phyloP scores from a whole-genome alignment of 345 rosid genomes.

The Syzygium grande region DNA sequence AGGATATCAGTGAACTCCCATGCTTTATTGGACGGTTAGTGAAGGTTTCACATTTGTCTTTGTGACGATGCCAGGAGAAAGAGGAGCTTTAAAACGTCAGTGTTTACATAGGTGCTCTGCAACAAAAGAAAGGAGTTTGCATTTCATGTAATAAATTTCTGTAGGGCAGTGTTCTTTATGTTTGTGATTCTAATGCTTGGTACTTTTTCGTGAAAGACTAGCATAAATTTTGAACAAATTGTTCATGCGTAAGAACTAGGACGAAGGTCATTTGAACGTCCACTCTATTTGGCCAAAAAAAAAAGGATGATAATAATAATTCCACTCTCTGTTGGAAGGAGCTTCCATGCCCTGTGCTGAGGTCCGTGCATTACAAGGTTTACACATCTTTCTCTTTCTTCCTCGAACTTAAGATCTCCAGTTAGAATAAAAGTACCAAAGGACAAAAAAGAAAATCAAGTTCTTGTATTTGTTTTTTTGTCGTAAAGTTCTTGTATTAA shows the following conservation, averaged over 20 bases:
- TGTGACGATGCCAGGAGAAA: background rate
- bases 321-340: background rate
- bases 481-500: background rate
- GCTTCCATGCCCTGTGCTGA: background rate
- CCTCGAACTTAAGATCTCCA: background rate
- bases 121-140: no score
- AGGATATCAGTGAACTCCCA: background rate
- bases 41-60: background rate
- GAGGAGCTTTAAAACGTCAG: no score
- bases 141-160: no score
- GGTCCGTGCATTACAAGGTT: background rate
- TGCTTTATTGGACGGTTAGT: background rate
- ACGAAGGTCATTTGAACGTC: background rate
- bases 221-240: background rate
- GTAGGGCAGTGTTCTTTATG: no score
- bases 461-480: background rate
- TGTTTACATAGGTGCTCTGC: no score
- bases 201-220: background rate
- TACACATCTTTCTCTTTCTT: background rate
- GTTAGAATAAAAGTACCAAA: no score
- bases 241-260: background rate
- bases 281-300: background rate
- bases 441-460: background rate
- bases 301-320: no score
- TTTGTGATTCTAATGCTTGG: no score